Evolutionary conservation across 768 basidiomycete species (phyloP), one percentile per base, ranked within the genome.

Genomic region (Pluteus cervinus): DNA sequence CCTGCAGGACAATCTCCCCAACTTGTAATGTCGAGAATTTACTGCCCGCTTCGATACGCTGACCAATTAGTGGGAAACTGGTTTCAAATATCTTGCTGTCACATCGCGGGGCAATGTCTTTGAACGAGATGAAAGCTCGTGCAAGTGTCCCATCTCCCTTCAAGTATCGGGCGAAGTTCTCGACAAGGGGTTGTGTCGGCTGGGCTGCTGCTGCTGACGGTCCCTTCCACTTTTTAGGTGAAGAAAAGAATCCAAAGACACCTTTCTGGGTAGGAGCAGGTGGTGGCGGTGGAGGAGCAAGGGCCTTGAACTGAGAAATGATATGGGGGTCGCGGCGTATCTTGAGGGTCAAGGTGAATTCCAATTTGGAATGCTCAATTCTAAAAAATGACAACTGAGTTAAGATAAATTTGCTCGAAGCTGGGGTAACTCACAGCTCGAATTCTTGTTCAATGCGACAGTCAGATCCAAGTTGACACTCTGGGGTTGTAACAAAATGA

Each of bases 361-460:
- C 91, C 38, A 97, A 79, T 56, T 96, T 96, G 63, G 77, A 88
- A 51, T 93, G 89, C 52, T 92, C 90, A 44, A 92, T 89, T 22
- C 89, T 90, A 46, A 1, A 36, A 18, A 33, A 20, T 38, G 9
- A 43, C 38, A 28, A 34, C 29, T 18, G 24, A 21, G 21, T 28
- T 17, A 20, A 24, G 6, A 21, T 12, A 10, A 24, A 14, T 11
- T 1, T n/a, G 9, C 32, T 32, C 7, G 35, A 14, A 31, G 43
- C n/a, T n/a, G n/a, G 31, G 6, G 24, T 31, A 5, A 69, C 87
- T 34, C 55, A 91, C 88, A 93, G 64, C 51, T 93, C 90, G 50
- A 93, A 93, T 55, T 93, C 90, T 55, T 91, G 88, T 32, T 87
- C 81, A 38, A 93, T 83, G 8, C 69, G 66, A 36, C 75, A 72